Evolutionary conservation across 2,329 filamentous ascomycete genomes (phyloP), one percentile per base, ranked within the genome.

Genomic region (Pseudogymnoascus sp.): DNA sequence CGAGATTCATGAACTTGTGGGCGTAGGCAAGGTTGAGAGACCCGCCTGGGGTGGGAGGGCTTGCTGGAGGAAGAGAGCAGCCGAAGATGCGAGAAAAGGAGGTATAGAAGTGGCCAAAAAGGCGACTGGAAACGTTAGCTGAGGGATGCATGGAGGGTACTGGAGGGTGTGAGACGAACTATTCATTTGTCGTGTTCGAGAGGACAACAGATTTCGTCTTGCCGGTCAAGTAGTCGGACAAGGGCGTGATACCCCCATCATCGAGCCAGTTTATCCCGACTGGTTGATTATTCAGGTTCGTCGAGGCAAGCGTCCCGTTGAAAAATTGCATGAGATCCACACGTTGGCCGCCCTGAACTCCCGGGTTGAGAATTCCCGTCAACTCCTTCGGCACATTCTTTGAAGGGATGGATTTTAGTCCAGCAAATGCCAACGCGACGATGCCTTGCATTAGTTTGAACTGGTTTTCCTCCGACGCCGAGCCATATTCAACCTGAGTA

Each of bases 1-100:
- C 69, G 19, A 74, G 66, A 56, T 72, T 66, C 73, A 74, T 74
- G 64, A 67, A 74, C 42, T 74, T 73, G 66, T 74, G 73, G 0
- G 71, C 72, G 63, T 73, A 74, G 31, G 72, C 70, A 10, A 68
- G 68, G 53, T 61, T 68, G 19, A 68, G 65, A n/a, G 63, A 63
- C 4, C 65, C 67, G n/a, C 68, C 67, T 3, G 64, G 63, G 15
- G 63, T 64, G 5, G 64, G 56, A 0, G 69, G 67, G 26, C 68
- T 65, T 3, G 67, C 63, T 26, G 66, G 65, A 6, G 65, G 67
- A 9, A 62, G 56, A 5, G 65, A 70, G 64, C 72, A 74, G 19
- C 67, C 68, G 59, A 70, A 74, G 7, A 71, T 64, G 31, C 65
- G 67, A 38, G 69, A 68, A 62, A 74, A 74, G 10, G 70, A 68